These are phyloP conservation scores for Phytophthora aleatoria DNA, from an alignment of 352 stramenopile species.

Conservation along the genomic window DNA sequence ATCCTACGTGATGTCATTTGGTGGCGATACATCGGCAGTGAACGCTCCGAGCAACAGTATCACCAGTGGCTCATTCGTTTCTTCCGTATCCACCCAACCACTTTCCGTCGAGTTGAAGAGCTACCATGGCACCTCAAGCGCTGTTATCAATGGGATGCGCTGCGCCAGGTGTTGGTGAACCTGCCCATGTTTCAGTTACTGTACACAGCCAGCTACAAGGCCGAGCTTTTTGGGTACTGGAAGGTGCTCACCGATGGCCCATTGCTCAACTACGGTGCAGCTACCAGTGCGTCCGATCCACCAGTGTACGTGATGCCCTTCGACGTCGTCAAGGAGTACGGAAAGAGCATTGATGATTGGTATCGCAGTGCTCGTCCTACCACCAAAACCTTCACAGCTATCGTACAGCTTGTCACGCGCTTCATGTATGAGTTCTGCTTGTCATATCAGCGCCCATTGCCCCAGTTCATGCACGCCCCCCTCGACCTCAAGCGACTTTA, in stretches of 20 bases:
- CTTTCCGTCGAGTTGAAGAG: slow-evolving; percentile 86
- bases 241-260: slow-evolving; percentile 83
- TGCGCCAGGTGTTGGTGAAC: slow-evolving; percentile 90
- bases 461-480: slow-evolving; percentile 76
- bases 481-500: slow-evolving; percentile 75
- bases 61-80: slow-evolving; percentile 87
- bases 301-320: slow-evolving; percentile 74
- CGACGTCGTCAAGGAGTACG: slow-evolving; percentile 93
- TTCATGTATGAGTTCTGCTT: slow-evolving; percentile 92
- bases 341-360: slow-evolving; percentile 89
- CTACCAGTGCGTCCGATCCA: slow-evolving; percentile 35
- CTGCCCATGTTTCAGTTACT: slow-evolving; percentile 92
- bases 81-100: slow-evolving; percentile 81
- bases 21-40: slow-evolving; percentile 84
- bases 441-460: slow-evolving; percentile 72
- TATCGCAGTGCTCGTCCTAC: slow-evolving; percentile 69
- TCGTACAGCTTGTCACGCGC: slow-evolving; percentile 83
- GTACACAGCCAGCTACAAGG: slow-evolving; percentile 89
- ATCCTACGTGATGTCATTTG: slow-evolving; percentile 88
- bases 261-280: slow-evolving; percentile 50
- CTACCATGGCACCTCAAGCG: slow-evolving; percentile 93
- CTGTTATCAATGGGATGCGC: slow-evolving; percentile 85
- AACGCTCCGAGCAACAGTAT: slow-evolving; percentile 69
- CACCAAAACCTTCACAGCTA: slow-evolving; percentile 75
- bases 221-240: slow-evolving; percentile 93